Evolutionary conservation across 139 green algal genomes (phyloP), one percentile per base, ranked within the genome.

Genomic region (Picocystis salinarum): DNA sequence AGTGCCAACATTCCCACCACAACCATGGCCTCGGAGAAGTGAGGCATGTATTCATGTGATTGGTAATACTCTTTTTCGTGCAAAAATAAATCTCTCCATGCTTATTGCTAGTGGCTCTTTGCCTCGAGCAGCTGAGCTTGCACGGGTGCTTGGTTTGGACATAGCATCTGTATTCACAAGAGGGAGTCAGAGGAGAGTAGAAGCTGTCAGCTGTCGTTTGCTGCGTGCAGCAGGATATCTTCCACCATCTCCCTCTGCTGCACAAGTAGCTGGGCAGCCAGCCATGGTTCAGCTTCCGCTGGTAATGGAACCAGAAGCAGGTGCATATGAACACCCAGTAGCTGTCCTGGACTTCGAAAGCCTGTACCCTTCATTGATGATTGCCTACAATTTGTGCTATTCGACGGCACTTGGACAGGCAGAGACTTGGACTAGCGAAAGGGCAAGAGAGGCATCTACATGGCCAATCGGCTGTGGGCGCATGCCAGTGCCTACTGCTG

Each of bases 331-430:
- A 13, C 31, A 37, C 31, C 31, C 15, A 15, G 55, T 91, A 13
- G 39, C 66, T 3, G 86, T 97, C 33, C 71, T 97, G 45, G 87
- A 96, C 64, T 97, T 96, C 57, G 83, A 95, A 67, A 83, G 66
- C 6, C 80, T 97, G 10, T 96, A 97, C 65, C 87, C 87, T 22
- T 91, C 74, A 28, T 70, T 84, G 55, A 66, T 96, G 48, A 97
- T 97, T 44, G 86, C 86, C 3, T 93, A 96, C 75, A 97, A 97
- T 67, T 71, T 97, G 9, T 97, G 86, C 76, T 97, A 77, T 73
- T 75, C 57, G 25, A 94, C 86, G 5, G 79, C 64, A 46, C 30
- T 95, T 17, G 85, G 85, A 15, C 55, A 69, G 0, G 65, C 31
- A 15, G 13, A 13, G 31, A 37, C 15, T 19, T 37, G 13, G 31